Evolutionary conservation across 179 eudicot genomes (phyloP).

Genomic region (Vitellaria paradoxa): DNA sequence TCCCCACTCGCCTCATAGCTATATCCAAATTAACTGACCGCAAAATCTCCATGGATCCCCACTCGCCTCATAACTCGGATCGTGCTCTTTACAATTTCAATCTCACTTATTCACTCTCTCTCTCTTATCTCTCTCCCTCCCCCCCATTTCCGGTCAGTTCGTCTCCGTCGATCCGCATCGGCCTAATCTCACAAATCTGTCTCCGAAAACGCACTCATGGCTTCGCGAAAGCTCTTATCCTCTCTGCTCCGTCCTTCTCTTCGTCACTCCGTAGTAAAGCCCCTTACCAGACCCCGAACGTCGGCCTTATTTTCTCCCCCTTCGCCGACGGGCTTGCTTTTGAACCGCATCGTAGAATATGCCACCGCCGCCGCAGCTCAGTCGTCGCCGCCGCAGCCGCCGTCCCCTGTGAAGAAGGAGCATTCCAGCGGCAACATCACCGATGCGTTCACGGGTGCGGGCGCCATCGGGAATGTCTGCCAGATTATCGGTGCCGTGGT

Average conservation of each 20-base stretch:
- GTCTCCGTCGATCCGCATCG: too few relatives aligned
- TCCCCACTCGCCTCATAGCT: too few relatives aligned
- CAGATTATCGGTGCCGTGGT: slow-evolving; percentile 89
- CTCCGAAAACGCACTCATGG: slow-evolving; percentile 31
- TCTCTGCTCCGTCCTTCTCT: slow-evolving; percentile 57
- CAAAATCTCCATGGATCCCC: too few relatives aligned
- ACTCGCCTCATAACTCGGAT: too few relatives aligned
- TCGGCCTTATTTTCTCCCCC: slow-evolving; percentile 19
- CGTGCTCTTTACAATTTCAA: not conserved
- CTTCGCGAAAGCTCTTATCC: slow-evolving; percentile 47
- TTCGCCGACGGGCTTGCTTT: slow-evolving; percentile 36
- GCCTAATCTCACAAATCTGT: not conserved
- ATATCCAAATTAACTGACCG: too few relatives aligned
- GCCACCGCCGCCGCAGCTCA: slow-evolving; percentile 35
- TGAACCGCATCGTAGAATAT: slow-evolving; percentile 28
- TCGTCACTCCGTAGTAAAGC: slow-evolving; percentile 32
- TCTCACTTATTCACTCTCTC: not conserved
- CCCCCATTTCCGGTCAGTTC: not conserved
- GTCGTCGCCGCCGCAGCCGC: slow-evolving; percentile 12
- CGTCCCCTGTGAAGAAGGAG: slow-evolving; percentile 7
- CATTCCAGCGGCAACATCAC: slow-evolving; percentile 37
- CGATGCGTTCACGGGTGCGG: slow-evolving; percentile 61
- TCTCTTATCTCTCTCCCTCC: not conserved
- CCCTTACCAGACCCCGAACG: slow-evolving; percentile 18
- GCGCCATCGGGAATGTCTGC: slow-evolving; percentile 63